Conservation (phyloP, 495 filamentous ascomycete genomes). For the Parachaetomium inaequale region DNA sequence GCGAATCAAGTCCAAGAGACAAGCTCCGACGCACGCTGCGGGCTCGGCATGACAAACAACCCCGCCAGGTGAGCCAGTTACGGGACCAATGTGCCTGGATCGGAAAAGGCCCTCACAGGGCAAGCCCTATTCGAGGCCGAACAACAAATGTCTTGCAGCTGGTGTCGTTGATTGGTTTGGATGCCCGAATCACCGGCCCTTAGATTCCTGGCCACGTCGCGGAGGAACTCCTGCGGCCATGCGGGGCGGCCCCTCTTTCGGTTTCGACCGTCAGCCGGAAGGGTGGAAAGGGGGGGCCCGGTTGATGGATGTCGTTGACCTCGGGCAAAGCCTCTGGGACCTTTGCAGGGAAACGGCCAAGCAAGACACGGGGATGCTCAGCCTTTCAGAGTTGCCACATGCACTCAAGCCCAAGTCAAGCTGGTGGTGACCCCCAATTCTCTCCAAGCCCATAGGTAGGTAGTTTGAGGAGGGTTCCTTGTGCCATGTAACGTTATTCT, state of each 20-base stretch:
- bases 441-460: too few relatives aligned
- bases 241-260: slow-evolving; percentile 5
- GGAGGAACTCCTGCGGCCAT: slow-evolving; percentile 11
- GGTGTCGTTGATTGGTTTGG: slow-evolving; percentile 7
- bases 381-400: too few relatives aligned
- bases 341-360: neutral
- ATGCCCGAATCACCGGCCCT: slow-evolving; percentile 1
- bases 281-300: neutral
- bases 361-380: too few relatives aligned
- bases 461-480: neutral
- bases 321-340: neutral
- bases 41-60: slow-evolving; percentile 1
- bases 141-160: slow-evolving; percentile 11
- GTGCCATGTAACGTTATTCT: too few relatives aligned
- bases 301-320: neutral
- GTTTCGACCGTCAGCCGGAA: neutral
- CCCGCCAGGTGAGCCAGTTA: slow-evolving; percentile 19
- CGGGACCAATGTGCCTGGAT: slow-evolving; percentile 9
- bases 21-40: neutral
- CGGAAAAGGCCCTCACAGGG: neutral
- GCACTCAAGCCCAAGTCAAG: too few relatives aligned
- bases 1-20: slow-evolving; percentile 1
- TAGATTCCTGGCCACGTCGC: slow-evolving; percentile 19
- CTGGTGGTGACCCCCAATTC: too few relatives aligned
- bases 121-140: neutral